Evolutionary conservation across 148 eudicot genomes (phyloP).

Genomic region (Drosera capensis): DNA sequence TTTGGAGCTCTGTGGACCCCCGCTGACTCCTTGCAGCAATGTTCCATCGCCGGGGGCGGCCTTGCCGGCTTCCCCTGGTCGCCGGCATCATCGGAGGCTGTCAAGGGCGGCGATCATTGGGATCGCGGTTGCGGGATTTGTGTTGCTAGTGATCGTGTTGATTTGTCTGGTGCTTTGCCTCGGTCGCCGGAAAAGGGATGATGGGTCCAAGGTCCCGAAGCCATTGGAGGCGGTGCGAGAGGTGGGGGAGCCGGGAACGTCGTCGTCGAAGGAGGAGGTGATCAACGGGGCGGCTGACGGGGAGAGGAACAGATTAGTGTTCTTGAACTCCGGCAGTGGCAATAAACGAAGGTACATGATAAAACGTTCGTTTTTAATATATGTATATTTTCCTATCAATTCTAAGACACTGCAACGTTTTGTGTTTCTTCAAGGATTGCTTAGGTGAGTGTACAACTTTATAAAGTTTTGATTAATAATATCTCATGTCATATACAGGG

Average conservation of each 20-base stretch:
- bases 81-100: conserved; percentile 63
- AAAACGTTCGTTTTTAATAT: too few relatives aligned
- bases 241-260: conserved; percentile 52
- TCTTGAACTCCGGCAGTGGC: conserved; percentile 13
- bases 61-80: too few relatives aligned
- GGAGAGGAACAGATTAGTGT: conserved; percentile 61
- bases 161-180: conserved; percentile 21
- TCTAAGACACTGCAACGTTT: too few relatives aligned
- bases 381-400: too few relatives aligned
- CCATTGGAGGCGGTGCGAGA: conserved; percentile 5
- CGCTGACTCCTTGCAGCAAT: conserved; percentile 35
- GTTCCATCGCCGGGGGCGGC: conserved; percentile 33
- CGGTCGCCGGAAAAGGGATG: conserved; percentile 1
- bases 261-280: conserved; percentile 69
- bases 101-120: too few relatives aligned
- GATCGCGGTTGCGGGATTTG: conserved; percentile 19
- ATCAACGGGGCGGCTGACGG: conserved; percentile 49
- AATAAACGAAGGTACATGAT: conserved; percentile 12
- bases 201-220: conserved; percentile 4
- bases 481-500: too few relatives aligned
- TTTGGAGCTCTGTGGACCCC: conserved; percentile 49
- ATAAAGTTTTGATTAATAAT: too few relatives aligned
- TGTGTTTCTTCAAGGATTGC: too few relatives aligned
- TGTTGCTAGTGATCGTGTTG: conserved; percentile 21
- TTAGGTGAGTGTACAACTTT: too few relatives aligned